These are phyloP conservation scores for Diplodia sapinea DNA, from an alignment of 2,329 filamentous ascomycete genomes.

Conservation along the genomic window DNA sequence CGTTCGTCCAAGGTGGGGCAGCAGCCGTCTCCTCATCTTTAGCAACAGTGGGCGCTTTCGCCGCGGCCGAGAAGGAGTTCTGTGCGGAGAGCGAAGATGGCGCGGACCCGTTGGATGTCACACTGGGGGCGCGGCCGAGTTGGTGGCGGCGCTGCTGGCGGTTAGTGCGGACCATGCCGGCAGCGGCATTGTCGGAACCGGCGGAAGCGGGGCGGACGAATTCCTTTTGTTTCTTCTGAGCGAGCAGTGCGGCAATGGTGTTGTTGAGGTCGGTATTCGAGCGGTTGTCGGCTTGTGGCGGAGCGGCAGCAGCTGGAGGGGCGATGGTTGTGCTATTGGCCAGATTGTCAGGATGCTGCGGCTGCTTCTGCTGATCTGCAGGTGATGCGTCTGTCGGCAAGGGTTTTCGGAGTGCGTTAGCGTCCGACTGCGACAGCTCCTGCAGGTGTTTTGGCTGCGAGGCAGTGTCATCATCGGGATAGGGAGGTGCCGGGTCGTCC, in stretches of 20 bases:
- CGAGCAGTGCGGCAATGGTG: constrained; percentile 35
- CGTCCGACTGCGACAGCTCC: constrained; percentile 20
- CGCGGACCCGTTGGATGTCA: constrained; percentile 3
- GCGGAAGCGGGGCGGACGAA: constrained; percentile 14
- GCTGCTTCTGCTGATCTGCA: constrained; percentile 18
- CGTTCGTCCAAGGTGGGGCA: constrained; percentile 3
- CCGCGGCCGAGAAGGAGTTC: constrained; percentile 3
- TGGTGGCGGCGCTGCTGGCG: constrained; percentile 20
- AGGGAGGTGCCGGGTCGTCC: constrained; percentile 18
- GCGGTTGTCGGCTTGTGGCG: constrained; percentile 1
- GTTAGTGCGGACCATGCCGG: constrained; percentile 5
- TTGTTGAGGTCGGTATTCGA: constrained; percentile 28
- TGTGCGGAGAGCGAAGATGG: constrained; percentile 9
- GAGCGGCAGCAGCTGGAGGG: constrained; percentile 5
- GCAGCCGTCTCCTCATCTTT: neutral
- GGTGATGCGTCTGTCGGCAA: constrained; percentile 1
- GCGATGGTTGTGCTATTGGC: neutral
- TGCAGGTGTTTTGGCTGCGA: constrained; percentile 16
- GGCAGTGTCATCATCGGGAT: neutral
- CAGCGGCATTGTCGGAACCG: constrained; percentile 8
- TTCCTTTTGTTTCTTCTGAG: constrained; percentile 32
- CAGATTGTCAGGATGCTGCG: neutral
- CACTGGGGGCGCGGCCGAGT: constrained; percentile 27
- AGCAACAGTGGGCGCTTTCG: neutral
- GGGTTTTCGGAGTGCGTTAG: constrained; percentile 14